Conservation (phyloP, 306 rosid genomes). For the Lathyrus oleraceus region DNA sequence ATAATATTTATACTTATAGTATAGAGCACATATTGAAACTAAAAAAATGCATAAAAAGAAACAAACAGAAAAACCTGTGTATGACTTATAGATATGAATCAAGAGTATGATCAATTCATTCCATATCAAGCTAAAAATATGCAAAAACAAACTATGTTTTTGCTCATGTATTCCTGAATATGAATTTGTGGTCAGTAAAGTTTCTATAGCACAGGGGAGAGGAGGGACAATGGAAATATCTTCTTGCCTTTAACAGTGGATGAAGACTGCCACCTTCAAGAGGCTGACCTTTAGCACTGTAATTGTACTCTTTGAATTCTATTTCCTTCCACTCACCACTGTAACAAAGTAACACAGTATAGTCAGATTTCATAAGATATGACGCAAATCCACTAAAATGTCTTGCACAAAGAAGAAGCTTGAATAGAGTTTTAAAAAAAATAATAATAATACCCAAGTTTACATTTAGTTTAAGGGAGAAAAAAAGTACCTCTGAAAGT, state of each 20-base stretch:
- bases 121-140: slow-evolving; percentile 12
- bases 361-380: slow-evolving; percentile 32
- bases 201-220: slow-evolving; percentile 7
- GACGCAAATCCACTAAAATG: slow-evolving; percentile 20
- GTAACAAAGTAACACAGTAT: slow-evolving; percentile 25
- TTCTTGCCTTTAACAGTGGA: slow-evolving; percentile 87
- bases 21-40: slow-evolving; percentile 11
- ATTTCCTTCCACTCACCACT: slow-evolving; percentile 85
- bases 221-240: slow-evolving; percentile 12
- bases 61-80: background rate
- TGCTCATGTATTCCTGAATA: slow-evolving; percentile 11
- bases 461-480: background rate
- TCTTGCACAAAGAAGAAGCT: background rate
- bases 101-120: slow-evolving; percentile 10
- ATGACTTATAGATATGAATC: background rate
- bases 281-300: slow-evolving; percentile 84
- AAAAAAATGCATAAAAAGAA: background rate
- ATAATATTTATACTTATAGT: background rate
- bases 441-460: background rate
- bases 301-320: slow-evolving; percentile 88
- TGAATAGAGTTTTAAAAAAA: background rate
- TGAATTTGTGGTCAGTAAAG: background rate
- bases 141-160: background rate
- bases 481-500: slow-evolving; percentile 3
- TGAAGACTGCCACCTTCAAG: slow-evolving; percentile 85